Evolutionary conservation across 441 rosid species (phyloP).

Genomic region (Eutrema salsugineum): DNA sequence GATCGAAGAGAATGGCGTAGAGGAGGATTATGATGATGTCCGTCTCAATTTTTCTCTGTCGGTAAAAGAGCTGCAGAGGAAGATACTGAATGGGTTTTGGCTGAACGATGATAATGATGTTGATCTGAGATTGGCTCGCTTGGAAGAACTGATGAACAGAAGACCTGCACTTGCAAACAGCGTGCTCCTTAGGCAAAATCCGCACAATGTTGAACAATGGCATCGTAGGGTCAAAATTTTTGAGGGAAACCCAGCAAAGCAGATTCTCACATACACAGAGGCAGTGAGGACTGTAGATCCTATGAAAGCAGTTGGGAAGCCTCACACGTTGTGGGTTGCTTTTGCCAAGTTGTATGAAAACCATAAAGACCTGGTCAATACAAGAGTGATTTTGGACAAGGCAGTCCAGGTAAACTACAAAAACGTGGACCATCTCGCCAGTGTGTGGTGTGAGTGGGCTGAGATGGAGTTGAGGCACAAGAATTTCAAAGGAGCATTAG

Average conservation of each 20-base stretch:
- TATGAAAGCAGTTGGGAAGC: constrained; percentile 93
- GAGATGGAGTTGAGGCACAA: constrained; percentile 91
- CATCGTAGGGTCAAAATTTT: constrained; percentile 85
- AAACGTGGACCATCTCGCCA: constrained; percentile 82
- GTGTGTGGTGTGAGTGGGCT: constrained; percentile 98
- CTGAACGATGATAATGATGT: constrained; percentile 74
- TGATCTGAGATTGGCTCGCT: constrained; percentile 74
- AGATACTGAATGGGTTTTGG: constrained; percentile 75
- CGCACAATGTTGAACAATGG: constrained; percentile 98
- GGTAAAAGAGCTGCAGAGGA: constrained; percentile 60
- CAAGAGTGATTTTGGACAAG: constrained; percentile 87
- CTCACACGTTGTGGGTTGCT: constrained; percentile 87
- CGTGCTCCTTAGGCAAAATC: constrained; percentile 89
- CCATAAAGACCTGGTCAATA: constrained; percentile 73
- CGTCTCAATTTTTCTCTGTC: constrained; percentile 53
- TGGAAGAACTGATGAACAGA: constrained; percentile 75
- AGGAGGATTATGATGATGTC: constrained; percentile 65
- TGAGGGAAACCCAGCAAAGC: constrained; percentile 77
- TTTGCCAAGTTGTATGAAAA: constrained; percentile 84
- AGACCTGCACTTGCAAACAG: constrained; percentile 89
- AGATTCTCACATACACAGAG: constrained; percentile 88
- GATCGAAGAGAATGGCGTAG: constrained; percentile 39
- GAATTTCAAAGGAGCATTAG: constrained; percentile 80
- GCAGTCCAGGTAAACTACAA: constrained; percentile 95
- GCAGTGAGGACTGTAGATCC: constrained; percentile 93